phyloP scores from a whole-genome alignment of 2,329 filamentous ascomycete genomes.

The Knufia petricola region DNA sequence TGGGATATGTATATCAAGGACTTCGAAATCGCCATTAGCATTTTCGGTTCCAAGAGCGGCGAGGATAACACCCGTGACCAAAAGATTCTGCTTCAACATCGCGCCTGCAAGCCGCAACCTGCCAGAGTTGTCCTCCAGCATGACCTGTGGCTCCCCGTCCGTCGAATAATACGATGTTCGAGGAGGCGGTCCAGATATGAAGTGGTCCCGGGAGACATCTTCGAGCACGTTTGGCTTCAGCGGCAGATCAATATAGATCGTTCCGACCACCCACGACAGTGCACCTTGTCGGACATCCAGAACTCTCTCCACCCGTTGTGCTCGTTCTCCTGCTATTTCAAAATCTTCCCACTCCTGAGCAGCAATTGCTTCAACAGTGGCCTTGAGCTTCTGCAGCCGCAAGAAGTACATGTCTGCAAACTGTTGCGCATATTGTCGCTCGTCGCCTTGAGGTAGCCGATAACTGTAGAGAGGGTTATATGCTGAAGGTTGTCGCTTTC shows the following conservation, averaged over 20 bases:
- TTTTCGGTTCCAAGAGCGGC: conserved; percentile 95
- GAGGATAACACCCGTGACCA: conserved; percentile 88
- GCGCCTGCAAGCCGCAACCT: conserved; percentile 70
- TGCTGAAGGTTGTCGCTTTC: conserved; percentile 39
- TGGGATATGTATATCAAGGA: conserved; percentile 79
- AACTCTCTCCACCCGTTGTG: conserved; percentile 71
- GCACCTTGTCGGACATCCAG: conserved; percentile 92
- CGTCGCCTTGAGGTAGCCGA: conserved; percentile 53
- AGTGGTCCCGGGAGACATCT: conserved; percentile 91
- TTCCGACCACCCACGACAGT: conserved; percentile 89
- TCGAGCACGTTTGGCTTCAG: conserved; percentile 93
- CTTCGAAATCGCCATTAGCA: conserved; percentile 80
- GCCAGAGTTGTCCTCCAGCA: conserved; percentile 93
- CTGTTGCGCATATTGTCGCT: conserved; percentile 78
- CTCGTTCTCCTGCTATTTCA: conserved; percentile 64
- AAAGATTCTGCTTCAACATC: conserved; percentile 54
- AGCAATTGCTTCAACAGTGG: conserved; percentile 66
- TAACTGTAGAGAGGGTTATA: conserved; percentile 74
- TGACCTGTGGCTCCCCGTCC: conserved; percentile 57
- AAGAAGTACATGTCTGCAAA: conserved; percentile 98
- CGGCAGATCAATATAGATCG: conserved; percentile 94
- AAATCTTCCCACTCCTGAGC: conserved; percentile 67
- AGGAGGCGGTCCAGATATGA: conserved; percentile 72
- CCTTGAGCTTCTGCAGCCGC: conserved; percentile 77
- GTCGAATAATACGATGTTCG: conserved; percentile 65